Conservation (phyloP, 331 rosid species). For the Quercus lobata region DNA sequence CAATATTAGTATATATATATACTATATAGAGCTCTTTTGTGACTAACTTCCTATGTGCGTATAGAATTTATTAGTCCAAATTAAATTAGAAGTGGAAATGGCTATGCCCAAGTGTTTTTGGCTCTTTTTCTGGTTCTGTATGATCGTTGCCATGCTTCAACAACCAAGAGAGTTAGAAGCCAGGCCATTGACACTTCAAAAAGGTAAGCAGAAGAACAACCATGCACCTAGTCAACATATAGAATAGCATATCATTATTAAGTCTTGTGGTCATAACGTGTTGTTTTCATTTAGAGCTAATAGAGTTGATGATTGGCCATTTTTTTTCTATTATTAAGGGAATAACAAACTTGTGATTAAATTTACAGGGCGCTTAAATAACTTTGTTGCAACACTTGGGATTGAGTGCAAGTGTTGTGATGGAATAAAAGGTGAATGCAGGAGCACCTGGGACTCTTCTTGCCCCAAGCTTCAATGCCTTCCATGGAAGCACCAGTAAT, state of each 20-base stretch:
- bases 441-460: slow-evolving; percentile 26
- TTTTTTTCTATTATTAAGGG: neutral
- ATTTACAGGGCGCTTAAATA: neutral
- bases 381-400: slow-evolving; percentile 22
- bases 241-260: too few species aligned
- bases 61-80: neutral
- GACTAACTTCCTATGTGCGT: neutral
- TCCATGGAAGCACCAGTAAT: slow-evolving; percentile 36
- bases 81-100: neutral
- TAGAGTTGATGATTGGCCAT: too few species aligned
- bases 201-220: neutral
- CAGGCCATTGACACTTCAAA: neutral
- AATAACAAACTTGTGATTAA: neutral
- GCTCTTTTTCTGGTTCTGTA: neutral
- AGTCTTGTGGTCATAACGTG: too few species aligned
- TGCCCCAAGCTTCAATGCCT: slow-evolving; percentile 40
- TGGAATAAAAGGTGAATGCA: slow-evolving; percentile 32
- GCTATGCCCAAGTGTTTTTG: neutral
- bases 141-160: neutral
- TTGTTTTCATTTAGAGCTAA: too few species aligned
- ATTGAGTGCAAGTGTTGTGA: slow-evolving; percentile 46
- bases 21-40: neutral
- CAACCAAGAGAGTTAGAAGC: neutral
- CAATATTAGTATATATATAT: too few species aligned
- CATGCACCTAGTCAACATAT: neutral